Evolutionary conservation across 257 asterid species (phyloP).

Genomic region (Solanum bulbocastanum): DNA sequence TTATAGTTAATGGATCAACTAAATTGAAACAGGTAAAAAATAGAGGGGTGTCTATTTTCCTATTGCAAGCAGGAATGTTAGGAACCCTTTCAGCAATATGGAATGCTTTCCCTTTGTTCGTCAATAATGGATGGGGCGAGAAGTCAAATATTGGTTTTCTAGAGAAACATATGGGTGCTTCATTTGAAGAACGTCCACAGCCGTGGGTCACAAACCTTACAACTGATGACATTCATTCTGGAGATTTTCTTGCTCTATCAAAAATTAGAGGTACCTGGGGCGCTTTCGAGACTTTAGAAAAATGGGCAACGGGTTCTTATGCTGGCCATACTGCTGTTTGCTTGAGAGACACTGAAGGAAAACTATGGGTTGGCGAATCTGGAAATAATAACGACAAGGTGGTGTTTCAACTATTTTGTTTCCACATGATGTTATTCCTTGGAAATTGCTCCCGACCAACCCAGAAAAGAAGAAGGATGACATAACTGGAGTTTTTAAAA

Average conservation of each 20-base stretch:
- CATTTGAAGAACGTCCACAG: slow-evolving; percentile 67
- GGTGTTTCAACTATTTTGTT: slow-evolving; percentile 2
- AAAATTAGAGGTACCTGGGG: slow-evolving; percentile 91
- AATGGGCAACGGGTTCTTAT: slow-evolving; percentile 84
- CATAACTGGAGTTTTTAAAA: not conserved
- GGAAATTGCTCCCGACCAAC: not conserved
- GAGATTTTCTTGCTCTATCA: slow-evolving; percentile 75
- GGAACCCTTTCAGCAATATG: slow-evolving; percentile 71
- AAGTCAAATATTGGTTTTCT: slow-evolving; percentile 68
- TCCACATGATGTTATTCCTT: not conserved
- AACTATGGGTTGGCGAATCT: slow-evolving; percentile 89
- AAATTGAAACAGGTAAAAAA: slow-evolving; percentile 42
- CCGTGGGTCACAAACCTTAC: slow-evolving; percentile 71
- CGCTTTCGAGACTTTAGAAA: slow-evolving; percentile 83
- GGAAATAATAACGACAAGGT: slow-evolving; percentile 82
- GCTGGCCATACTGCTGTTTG: slow-evolving; percentile 89
- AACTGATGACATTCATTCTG: slow-evolving; percentile 64
- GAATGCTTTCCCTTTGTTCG: slow-evolving; percentile 78
- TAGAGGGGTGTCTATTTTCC: slow-evolving; percentile 70
- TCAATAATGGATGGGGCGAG: slow-evolving; percentile 75
- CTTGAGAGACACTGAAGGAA: slow-evolving; percentile 67
- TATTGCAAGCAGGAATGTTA: slow-evolving; percentile 78
- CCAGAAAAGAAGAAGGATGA: not conserved
- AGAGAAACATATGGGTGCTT: slow-evolving; percentile 74
- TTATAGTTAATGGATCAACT: not conserved